Conservation (phyloP, 257 asterid genomes). For the Scutellaria minor region DNA sequence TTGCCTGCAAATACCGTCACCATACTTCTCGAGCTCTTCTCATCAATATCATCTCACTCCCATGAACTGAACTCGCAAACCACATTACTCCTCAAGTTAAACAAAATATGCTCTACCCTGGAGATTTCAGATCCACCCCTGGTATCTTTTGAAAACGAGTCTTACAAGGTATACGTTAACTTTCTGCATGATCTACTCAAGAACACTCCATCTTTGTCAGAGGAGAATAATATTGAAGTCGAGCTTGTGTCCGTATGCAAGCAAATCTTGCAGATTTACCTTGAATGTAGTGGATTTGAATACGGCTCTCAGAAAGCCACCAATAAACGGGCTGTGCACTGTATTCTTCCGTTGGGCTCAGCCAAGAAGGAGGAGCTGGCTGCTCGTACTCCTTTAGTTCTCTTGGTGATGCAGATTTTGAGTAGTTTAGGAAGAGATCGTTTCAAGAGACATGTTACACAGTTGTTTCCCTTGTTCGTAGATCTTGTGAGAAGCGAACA, state of each 20-base stretch:
- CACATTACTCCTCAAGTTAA: slow-evolving; percentile 60
- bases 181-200: slow-evolving; percentile 67
- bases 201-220: slow-evolving; percentile 47
- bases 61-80: slow-evolving; percentile 67
- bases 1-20: slow-evolving; percentile 48
- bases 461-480: slow-evolving; percentile 71
- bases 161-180: slow-evolving; percentile 68
- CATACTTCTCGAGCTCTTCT: slow-evolving; percentile 53
- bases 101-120: slow-evolving; percentile 66
- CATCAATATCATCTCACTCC: slow-evolving; percentile 74
- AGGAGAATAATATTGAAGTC: slow-evolving; percentile 65
- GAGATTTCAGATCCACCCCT: slow-evolving; percentile 90
- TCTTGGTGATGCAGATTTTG: slow-evolving; percentile 67
- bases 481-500: slow-evolving; percentile 96
- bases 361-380: slow-evolving; percentile 94
- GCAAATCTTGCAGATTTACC: slow-evolving; percentile 66
- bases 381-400: slow-evolving; percentile 76
- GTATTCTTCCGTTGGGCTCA: slow-evolving; percentile 81
- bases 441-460: slow-evolving; percentile 58
- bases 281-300: slow-evolving; percentile 70
- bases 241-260: slow-evolving; percentile 78
- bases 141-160: slow-evolving; percentile 90
- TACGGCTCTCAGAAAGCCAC: slow-evolving; percentile 35
- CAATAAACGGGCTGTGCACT: slow-evolving; percentile 43
- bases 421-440: slow-evolving; percentile 56